These are phyloP conservation scores for Seiridium cupressi DNA, from an alignment of 2,329 filamentous ascomycete species.

Conservation along the genomic window DNA sequence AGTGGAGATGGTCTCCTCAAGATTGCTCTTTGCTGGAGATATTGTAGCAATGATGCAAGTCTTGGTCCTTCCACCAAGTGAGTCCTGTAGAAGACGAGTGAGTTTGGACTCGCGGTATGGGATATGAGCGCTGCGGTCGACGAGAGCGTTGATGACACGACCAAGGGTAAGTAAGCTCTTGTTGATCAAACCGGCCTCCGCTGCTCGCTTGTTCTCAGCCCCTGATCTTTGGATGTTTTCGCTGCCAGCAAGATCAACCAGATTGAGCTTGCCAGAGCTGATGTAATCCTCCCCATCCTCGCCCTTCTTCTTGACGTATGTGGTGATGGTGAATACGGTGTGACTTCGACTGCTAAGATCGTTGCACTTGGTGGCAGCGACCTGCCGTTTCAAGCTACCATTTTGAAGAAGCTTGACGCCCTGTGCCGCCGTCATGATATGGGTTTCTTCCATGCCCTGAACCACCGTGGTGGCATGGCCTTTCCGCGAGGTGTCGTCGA, in stretches of 20 bases:
- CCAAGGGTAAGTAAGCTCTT: constrained; percentile 94
- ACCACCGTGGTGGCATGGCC: constrained; percentile 85
- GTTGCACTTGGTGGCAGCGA: constrained; percentile 99
- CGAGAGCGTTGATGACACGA: constrained; percentile 94
- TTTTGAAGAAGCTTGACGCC: constrained; percentile 87
- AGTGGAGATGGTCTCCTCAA: constrained; percentile 97
- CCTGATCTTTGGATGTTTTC: constrained; percentile 97
- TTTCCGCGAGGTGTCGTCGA: constrained; percentile 83
- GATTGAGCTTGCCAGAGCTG: constrained; percentile 88
- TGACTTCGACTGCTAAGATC: constrained; percentile 96
- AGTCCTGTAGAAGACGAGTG: constrained; percentile 92
- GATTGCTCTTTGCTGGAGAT: constrained; percentile 89
- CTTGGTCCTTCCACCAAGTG: constrained; percentile 90
- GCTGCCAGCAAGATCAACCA: constrained; percentile 94
- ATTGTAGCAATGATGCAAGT: constrained; percentile 98
- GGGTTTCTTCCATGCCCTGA: constrained; percentile 95
- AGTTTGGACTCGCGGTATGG: constrained; percentile 93
- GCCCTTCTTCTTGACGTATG: constrained; percentile 77
- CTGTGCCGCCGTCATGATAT: constrained; percentile 80
- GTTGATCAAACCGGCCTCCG: constrained; percentile 95
- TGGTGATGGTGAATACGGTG: constrained; percentile 94
- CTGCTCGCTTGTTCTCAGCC: constrained; percentile 95
- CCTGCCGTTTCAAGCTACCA: constrained; percentile 90
- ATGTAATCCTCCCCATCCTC: constrained; percentile 88
- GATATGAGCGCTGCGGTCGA: constrained; percentile 86